Base-by-base conservation (phyloP, 1,139 yeast species). In the Protomyces pachydermus region DNA sequence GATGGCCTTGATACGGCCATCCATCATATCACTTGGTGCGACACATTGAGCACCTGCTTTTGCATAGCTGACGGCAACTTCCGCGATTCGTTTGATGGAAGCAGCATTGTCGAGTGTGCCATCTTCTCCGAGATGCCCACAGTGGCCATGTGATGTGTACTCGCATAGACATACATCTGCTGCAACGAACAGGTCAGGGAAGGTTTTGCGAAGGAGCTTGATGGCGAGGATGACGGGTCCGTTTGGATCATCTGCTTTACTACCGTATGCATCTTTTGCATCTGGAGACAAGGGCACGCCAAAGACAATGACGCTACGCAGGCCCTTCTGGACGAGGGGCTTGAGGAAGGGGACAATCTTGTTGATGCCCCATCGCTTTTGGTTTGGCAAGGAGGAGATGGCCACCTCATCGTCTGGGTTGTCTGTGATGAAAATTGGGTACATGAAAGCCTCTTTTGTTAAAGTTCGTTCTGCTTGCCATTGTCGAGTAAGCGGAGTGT, bases 21-120 rank as follows among this genome's bases (percentile, higher is more conserved):
- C 99, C 74, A 91, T 86, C 98, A 95, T 93, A 75, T 93, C 98
- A 14, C 96, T 87, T 18, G 99, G 99, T 1, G 98, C 98, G 48
- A 93, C 97, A 64, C 91, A 87, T 38, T 66, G 61, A 55, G 68
- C 68, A 5, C 68, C 98, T 0, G 98, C 98, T 71, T 81, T 83
- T 55, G 98, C 98, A 73, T 93, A 93, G 75, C 89, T 91, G 28
- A 88, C 96, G 0, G 98, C 97, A 32, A 93, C 97, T 14, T 95
- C 93, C 1, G 96, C 97, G 62, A 93, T 81, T 74, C 99, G 81
- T 70, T 84, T 81, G 20, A 89, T 96, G 34, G 95, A 84, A 65
- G 77, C 76, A 66, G 85, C 89, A 66, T 96, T 82, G 73, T 87
- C 86, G 71, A 93, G 82, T 6, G 88, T 74, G 3, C 98, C 98